Evolutionary conservation across 495 filamentous ascomycete species (phyloP).

Genomic region (Podospora bellae-mahoneyi): DNA sequence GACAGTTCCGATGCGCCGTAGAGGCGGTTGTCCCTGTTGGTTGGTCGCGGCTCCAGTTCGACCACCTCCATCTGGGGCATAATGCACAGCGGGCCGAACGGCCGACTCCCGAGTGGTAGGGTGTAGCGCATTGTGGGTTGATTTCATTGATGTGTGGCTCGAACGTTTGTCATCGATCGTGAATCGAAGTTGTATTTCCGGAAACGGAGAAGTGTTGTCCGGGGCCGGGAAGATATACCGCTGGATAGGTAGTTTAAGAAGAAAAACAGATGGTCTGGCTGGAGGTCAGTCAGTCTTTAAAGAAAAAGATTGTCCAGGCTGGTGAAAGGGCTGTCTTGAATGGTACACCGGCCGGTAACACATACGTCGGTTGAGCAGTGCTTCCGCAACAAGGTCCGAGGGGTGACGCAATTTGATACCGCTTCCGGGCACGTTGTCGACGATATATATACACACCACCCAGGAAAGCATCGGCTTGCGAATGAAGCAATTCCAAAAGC

Average conservation of each 20-base stretch:
- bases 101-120: neutral
- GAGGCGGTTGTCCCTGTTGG: neutral
- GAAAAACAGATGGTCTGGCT: too few relatives aligned
- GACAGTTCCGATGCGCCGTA: neutral
- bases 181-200: too few relatives aligned
- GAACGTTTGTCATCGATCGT: neutral
- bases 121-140: neutral
- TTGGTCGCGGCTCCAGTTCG: slow-evolving; percentile 11
- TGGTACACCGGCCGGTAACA: neutral
- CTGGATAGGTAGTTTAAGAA: too few relatives aligned
- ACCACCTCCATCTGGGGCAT: slow-evolving; percentile 14
- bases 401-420: neutral
- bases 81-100: slow-evolving; percentile 5
- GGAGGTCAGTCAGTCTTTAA: neutral
- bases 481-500: neutral
- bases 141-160: neutral
- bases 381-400: neutral
- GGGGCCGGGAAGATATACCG: too few relatives aligned
- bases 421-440: neutral
- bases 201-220: too few relatives aligned
- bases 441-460: neutral
- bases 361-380: neutral
- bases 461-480: neutral
- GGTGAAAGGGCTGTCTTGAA: neutral
- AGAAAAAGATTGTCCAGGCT: neutral